Evolutionary conservation across 1,284 basidiomycete species (phyloP).

Genomic region (Apiotrichum gamsii): DNA sequence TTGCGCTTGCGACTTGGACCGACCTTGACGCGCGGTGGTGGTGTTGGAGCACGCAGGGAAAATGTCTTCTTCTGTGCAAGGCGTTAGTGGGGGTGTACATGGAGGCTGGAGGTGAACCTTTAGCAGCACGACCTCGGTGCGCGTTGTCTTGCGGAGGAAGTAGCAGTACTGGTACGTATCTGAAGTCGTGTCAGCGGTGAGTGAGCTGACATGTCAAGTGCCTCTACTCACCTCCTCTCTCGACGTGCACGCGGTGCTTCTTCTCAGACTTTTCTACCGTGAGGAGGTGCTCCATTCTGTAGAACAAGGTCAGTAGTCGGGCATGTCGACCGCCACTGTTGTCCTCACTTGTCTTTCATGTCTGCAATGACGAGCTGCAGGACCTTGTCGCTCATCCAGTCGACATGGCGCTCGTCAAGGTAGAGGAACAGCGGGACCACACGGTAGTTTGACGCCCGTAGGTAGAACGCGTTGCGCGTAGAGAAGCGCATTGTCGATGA

Average conservation of each 20-base stretch:
- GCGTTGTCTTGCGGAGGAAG: slow-evolving; percentile 39
- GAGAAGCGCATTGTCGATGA: slow-evolving; percentile 37
- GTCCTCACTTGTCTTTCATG: slow-evolving; percentile 35
- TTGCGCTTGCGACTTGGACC: slow-evolving; percentile 19
- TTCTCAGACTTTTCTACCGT: slow-evolving; percentile 23
- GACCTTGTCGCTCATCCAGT: slow-evolving; percentile 41
- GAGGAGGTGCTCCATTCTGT: slow-evolving; percentile 29
- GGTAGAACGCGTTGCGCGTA: slow-evolving; percentile 42
- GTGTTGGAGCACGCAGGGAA: slow-evolving; percentile 34
- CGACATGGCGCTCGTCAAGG: slow-evolving; percentile 45
- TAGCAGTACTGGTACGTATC: slow-evolving; percentile 45
- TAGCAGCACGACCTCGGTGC: slow-evolving; percentile 43
- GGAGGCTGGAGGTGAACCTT: slow-evolving; percentile 17
- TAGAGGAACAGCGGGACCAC: slow-evolving; percentile 42
- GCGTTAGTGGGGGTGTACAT: no score
- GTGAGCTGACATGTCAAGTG: no score
- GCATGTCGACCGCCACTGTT: no score
- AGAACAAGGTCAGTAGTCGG: neutral
- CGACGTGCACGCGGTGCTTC: slow-evolving; percentile 43
- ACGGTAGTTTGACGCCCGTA: slow-evolving; percentile 40
- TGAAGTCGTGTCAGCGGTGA: slow-evolving; percentile 3
- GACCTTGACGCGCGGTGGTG: slow-evolving; percentile 17
- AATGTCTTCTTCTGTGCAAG: slow-evolving; percentile 32
- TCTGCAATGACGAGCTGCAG: slow-evolving; percentile 38
- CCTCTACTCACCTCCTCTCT: slow-evolving; percentile 35